Evolutionary conservation across 805 yeast genomes (phyloP), one percentile per base, ranked within the genome.

Genomic region (Kuraishia piskuri): DNA sequence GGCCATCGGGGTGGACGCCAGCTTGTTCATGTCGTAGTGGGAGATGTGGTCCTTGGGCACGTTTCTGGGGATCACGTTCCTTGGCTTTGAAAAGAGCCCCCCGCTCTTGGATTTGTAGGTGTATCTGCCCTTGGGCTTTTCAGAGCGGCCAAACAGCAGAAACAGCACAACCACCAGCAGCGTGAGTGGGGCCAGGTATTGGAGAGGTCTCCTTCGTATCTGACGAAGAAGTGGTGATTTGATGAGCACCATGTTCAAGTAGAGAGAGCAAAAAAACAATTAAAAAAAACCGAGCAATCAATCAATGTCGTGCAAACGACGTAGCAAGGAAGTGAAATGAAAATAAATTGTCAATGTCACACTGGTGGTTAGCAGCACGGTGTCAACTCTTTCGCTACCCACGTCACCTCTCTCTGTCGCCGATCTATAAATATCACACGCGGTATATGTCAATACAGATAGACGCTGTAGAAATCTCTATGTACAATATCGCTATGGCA

Each of bases 21-120:
- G 72, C 59, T 78, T 78, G 72, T 94, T 92, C 73, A 94, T 77
- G 68, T 92, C 90, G 64, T 86, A 89, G 63, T 88, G 95, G 44
- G 87, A 78, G 57, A 88, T 86, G 64, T 87, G 94, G 61, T 86
- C 86, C 50, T 79, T 79, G 22, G 88, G 88, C 52, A 81, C 65
- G 63, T 80, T 80, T 60, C 81, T 76, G 57, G 88, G 82, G 54
- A 82, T 76, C 49, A 79, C 73, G 63, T 82, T 84, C 49, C 74
- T 75, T 55, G 78, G 77, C 58, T 72, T 73, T 31, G 73, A 73
- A 59, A 79, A 76, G 71, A 80, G 74, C 9, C 80, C 72, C 63
- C 73, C 71, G 54, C 66, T 62, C 59, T 72, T 74, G 51, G 70
- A 70, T 54, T 66, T 65, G 64, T 80, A 80, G 58, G 76, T 78